These are phyloP conservation scores for Periconia sp. DNA, from an alignment of 2,329 filamentous ascomycete genomes.

Conservation along the genomic window DNA sequence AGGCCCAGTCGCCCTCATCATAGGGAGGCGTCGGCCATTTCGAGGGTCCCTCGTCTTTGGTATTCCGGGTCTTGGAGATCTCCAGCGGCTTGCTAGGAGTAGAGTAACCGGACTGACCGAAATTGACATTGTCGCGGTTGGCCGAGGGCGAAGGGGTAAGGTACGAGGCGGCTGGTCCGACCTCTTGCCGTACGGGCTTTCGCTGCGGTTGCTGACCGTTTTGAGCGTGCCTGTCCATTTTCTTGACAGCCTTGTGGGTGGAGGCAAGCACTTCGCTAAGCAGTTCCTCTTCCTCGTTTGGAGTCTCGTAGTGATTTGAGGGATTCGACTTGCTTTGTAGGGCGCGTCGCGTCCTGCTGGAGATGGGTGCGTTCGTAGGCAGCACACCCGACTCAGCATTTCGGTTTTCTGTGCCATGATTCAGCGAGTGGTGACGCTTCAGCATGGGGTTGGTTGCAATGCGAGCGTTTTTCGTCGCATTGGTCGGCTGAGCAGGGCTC, in stretches of 20 bases:
- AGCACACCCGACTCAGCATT: constrained; percentile 60
- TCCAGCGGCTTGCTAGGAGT: constrained; percentile 71
- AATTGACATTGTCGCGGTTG: constrained; percentile 75
- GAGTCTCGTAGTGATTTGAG: constrained; percentile 85
- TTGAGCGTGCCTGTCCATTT: constrained; percentile 58
- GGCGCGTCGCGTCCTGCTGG: constrained; percentile 77
- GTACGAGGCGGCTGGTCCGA: constrained; percentile 62
- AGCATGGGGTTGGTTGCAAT: constrained; percentile 49
- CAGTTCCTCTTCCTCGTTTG: constrained; percentile 94
- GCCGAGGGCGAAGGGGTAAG: constrained; percentile 79
- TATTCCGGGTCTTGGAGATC: constrained; percentile 50
- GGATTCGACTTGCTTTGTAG: constrained; percentile 70
- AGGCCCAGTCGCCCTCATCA: constrained; percentile 89
- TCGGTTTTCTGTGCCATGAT: constrained; percentile 49
- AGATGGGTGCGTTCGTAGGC: constrained; percentile 58
- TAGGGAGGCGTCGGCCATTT: constrained; percentile 97
- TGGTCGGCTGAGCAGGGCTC: constrained; percentile 36
- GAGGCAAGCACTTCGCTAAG: constrained; percentile 84
- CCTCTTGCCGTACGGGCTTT: constrained; percentile 53
- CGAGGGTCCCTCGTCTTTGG: constrained; percentile 53
- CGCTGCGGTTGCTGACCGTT: constrained; percentile 41
- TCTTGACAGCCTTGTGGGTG: constrained; percentile 72
- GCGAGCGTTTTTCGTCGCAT: constrained; percentile 35
- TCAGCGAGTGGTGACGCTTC: constrained; percentile 53
- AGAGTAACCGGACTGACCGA: constrained; percentile 64